Base-by-base conservation (phyloP, 495 filamentous ascomycete species). In the Hypoxylon fragiforme region DNA sequence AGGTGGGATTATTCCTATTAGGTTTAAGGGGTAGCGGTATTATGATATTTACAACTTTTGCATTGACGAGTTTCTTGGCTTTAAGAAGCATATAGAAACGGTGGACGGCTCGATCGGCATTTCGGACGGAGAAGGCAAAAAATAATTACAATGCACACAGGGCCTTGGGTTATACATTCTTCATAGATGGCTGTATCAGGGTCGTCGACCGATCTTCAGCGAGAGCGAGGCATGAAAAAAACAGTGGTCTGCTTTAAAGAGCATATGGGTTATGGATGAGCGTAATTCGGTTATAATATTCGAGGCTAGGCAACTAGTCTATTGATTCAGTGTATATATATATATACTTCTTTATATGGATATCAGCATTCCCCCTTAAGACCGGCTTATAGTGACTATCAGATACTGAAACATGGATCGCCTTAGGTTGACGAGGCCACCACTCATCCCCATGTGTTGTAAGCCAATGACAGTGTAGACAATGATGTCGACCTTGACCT, bases 111-210 rank as follows among this genome's bases (percentile, higher is more conserved):
- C 48, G 49, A 44, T 44, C 32, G 32, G 56, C 50, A 60, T 54
- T 45, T 16, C 41, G 56, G 56, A 16, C 56, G 9, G n/a, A 44
- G 43, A 37, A 49, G 38, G 24, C 43, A 12, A 44, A 30, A 52
- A 44, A 44, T 47, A 50, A 60, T 36, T 36, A 37, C 35, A 37
- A 48, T 43, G 38, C 46, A 36, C 46, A 36, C 24, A 20, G 40
- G 40, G 50, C 32, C 34, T 44, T 41, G 50, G 14, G 20, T 20
- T 18, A 42, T 38, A 48, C n/a, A n/a, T 53, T 21, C 49, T 47
- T 31, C 32, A 49, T 59, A 60, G 56, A 60, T 44, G 31, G 35
- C 52, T 60, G 50, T 60, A 54, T 49, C 56, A 35, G 49, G 56
- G 56, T 47, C 28, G 18, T 43, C n/a, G 35, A 41, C 44, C 36